Percentiles rank a stretch among this genome's conserved stretches.
Evolutionary conservation across 805 yeast genomes (phyloP).

Genomic region (Candida dendrica): DNA sequence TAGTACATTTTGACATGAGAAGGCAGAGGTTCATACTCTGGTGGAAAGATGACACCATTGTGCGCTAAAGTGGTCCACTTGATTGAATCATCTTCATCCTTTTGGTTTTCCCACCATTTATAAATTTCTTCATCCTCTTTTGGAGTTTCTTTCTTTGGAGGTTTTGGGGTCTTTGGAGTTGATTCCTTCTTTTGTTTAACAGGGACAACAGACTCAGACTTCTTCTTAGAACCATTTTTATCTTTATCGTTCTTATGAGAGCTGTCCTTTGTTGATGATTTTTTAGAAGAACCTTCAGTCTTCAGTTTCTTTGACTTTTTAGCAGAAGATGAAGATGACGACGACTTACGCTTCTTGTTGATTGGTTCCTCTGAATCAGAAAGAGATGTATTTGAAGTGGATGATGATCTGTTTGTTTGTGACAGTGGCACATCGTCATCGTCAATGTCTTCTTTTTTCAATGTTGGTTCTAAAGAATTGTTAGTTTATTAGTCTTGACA

Average conservation of each 20-base stretch:
- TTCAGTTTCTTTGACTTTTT: slow-evolving; percentile 7
- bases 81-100: slow-evolving; percentile 60
- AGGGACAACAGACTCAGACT: too few species aligned
- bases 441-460: slow-evolving; percentile 6
- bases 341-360: slow-evolving; percentile 4
- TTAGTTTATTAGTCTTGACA: background rate
- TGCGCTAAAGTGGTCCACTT: slow-evolving; percentile 88
- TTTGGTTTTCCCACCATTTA: slow-evolving; percentile 79
- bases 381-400: slow-evolving; percentile 7
- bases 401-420: slow-evolving; percentile 5
- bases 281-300: slow-evolving; percentile 5
- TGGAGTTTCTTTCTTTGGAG: slow-evolving; percentile 23
- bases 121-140: slow-evolving; percentile 56
- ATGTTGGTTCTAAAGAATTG: background rate
- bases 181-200: slow-evolving; percentile 4
- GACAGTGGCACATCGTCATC: slow-evolving; percentile 19
- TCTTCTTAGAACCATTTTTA: background rate
- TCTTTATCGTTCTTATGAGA: background rate
- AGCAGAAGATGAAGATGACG: slow-evolving; percentile 3
- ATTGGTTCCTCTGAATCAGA: slow-evolving; percentile 19
- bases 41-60: slow-evolving; percentile 90
- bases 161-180: slow-evolving; percentile 17
- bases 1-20: slow-evolving; percentile 66
- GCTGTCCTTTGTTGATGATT: slow-evolving; percentile 2
- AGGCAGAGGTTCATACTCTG: slow-evolving; percentile 84